Evolutionary conservation across 116 monocot genomes (phyloP).

Genomic region (Trichopus zeylanicus): DNA sequence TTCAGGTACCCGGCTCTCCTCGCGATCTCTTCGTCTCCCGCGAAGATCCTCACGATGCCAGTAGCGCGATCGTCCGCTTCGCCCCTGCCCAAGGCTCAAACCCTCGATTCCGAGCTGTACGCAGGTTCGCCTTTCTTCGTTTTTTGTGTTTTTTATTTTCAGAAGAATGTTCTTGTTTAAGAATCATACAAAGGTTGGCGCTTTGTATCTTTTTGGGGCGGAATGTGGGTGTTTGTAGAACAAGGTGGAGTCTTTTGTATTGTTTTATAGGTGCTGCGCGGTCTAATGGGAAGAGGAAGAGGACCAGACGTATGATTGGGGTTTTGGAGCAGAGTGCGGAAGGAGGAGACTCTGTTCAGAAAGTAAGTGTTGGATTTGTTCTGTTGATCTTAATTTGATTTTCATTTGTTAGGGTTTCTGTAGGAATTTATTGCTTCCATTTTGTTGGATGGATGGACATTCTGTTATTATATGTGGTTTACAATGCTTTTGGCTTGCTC

Average conservation of each 20-base stretch:
- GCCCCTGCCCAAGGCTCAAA: neutral
- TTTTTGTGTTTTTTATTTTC: neutral
- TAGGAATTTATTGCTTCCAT: too few species aligned
- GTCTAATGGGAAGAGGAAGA: constrained; percentile 39
- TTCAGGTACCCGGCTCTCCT: neutral
- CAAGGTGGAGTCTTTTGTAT: neutral
- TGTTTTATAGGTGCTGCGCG: neutral
- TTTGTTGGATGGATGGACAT: neutral
- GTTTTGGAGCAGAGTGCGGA: constrained; percentile 8
- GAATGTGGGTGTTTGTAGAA: neutral
- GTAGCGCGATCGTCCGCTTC: neutral
- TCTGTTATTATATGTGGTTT: neutral
- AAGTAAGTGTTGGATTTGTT: constrained; percentile 19
- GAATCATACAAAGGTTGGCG: neutral
- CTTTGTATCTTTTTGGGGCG: neutral
- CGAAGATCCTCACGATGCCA: neutral
- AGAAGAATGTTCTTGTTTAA: neutral
- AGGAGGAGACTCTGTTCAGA: constrained; percentile 6
- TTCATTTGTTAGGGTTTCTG: too few species aligned
- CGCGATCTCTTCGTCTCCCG: neutral
- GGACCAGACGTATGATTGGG: constrained; percentile 10
- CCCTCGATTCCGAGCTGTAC: neutral
- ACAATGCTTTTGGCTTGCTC: neutral
- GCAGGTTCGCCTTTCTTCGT: neutral
- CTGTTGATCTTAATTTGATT: constrained; percentile 1